Evolutionary conservation across 345 rosid genomes (phyloP), one percentile per base, ranked within the genome.

Genomic region (Arabidopsis arenosa): DNA sequence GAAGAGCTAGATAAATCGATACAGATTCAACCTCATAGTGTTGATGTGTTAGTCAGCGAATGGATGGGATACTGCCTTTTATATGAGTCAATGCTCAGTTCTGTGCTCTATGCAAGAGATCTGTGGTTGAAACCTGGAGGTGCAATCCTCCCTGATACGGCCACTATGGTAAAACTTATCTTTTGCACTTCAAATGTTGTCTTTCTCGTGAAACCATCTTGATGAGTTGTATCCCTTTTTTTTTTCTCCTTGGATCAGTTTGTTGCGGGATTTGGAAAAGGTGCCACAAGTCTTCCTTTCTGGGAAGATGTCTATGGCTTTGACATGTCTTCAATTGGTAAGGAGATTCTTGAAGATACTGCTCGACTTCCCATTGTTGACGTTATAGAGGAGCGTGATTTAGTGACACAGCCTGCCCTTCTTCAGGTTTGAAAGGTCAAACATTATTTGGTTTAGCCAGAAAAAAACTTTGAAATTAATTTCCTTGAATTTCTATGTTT

Each of bases 51-150:
- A 72, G 81, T 92, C 73, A 95, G 97, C 66, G 99, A 95, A 80
- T 95, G 99, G 99, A 95, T 95, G 99, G 97, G 99, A 72, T 95
- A 95, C 73, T 92, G 99, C 86, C 77, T 95, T 60, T 85, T 95
- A 5, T 92, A 90, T 2, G 99, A 95, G 86, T 78, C 99, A 68
- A 95, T 95, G 97, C 93, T 95, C 39, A 85, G 80, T 75, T 95
- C 99, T 30, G 96, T 95, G 74, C 97, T 95, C 55, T 85, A 75
- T 82, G 99, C 97, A 61, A 87, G 99, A 80, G 99, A 95, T 78
- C 85, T 74, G 55, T 95, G 99, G 99, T 83, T 95, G 84, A 95
- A 92, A 63, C 99, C 97, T 67, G 97, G 99, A 67, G 99, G 99
- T 76, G 96, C 99, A 47, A 87, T 95, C 70, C 97, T 95, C 47